Conservation (phyloP, 2,329 filamentous ascomycete species). For the Hymenoscyphus fructigenus region DNA sequence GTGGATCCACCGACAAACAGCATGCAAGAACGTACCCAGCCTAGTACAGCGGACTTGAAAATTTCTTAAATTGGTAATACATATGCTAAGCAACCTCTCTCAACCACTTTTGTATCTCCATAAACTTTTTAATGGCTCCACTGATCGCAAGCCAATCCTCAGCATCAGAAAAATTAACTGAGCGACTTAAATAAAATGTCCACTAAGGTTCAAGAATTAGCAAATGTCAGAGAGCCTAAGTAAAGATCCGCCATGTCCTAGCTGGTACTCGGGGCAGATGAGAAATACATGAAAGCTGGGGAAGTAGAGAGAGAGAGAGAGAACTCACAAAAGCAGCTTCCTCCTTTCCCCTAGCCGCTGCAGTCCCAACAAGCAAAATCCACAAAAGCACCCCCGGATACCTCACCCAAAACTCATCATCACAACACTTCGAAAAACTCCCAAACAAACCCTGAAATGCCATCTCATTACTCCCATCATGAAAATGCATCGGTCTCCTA, state of each 20-base stretch:
- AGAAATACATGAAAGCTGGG: no score
- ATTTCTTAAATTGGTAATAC: background rate
- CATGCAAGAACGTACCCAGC: no score
- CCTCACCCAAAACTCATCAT: slow-evolving; percentile 18
- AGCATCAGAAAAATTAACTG: slow-evolving; percentile 14
- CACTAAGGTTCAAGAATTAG: background rate
- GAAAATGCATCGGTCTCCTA: background rate
- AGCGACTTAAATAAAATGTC: slow-evolving; percentile 19
- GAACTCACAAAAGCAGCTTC: slow-evolving; percentile 15
- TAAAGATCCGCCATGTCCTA: no score
- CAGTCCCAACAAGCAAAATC: slow-evolving; percentile 18
- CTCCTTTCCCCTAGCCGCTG: slow-evolving; percentile 14
- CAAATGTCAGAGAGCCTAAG: background rate
- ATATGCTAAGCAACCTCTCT: slow-evolving; percentile 6
- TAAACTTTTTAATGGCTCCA: slow-evolving; percentile 13
- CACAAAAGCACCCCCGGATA: slow-evolving; percentile 20
- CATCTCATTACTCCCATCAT: background rate
- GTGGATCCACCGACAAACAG: no score
- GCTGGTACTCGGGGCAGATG: no score
- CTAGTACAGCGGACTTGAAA: no score
- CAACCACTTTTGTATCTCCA: slow-evolving; percentile 13
- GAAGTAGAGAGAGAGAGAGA: no score
- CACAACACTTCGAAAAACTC: slow-evolving; percentile 12
- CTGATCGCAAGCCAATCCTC: slow-evolving; percentile 13
- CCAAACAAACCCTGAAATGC: background rate